A percentile compares a stretch with the other conserved stretches of the same genome.
phyloP scores from a whole-genome alignment of 169 alveolate genomes.

The Cystoisospora suis region DNA sequence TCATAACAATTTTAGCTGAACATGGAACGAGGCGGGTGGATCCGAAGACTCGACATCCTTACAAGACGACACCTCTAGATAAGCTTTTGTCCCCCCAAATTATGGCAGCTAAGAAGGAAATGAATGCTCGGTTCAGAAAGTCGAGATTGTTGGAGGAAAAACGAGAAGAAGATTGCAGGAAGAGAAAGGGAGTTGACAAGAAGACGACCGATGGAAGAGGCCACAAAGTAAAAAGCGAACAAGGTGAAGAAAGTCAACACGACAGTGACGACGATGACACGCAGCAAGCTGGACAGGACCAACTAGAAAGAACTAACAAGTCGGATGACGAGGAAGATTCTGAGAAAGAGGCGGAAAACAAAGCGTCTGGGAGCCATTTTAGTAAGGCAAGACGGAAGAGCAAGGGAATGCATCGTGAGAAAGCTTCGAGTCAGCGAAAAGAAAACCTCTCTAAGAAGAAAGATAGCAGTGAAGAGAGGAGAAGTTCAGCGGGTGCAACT shows the following conservation, averaged over 20 bases:
- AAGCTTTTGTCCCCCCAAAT: slow-evolving; percentile 5
- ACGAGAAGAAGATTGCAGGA: neutral
- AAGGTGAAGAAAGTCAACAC: too few relatives aligned
- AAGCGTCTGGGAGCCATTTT: neutral
- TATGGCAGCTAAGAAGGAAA: neutral
- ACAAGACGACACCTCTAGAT: slow-evolving; percentile 23
- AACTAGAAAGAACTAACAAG: neutral
- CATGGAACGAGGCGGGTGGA: neutral
- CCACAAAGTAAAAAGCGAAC: neutral
- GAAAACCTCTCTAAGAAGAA: neutral
- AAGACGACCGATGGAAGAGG: neutral
- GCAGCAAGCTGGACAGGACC: too few relatives aligned
- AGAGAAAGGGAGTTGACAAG: neutral
- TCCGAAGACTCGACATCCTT: neutral
- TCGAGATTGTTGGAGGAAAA: slow-evolving; percentile 1
- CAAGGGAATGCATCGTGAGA: too few relatives aligned
- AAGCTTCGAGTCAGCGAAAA: neutral
- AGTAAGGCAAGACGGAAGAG: neutral
- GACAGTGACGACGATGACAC: too few relatives aligned
- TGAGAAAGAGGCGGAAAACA: neutral
- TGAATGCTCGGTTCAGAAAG: neutral
- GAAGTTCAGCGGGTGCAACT: too few relatives aligned
- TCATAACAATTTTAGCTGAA: slow-evolving; percentile 39
- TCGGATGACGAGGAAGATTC: neutral
- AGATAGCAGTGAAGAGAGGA: neutral